A percentile compares a stretch with the other conserved stretches of the same genome.
Evolutionary conservation across 306 rosid species (phyloP).

Genomic region (Betula pendula): DNA sequence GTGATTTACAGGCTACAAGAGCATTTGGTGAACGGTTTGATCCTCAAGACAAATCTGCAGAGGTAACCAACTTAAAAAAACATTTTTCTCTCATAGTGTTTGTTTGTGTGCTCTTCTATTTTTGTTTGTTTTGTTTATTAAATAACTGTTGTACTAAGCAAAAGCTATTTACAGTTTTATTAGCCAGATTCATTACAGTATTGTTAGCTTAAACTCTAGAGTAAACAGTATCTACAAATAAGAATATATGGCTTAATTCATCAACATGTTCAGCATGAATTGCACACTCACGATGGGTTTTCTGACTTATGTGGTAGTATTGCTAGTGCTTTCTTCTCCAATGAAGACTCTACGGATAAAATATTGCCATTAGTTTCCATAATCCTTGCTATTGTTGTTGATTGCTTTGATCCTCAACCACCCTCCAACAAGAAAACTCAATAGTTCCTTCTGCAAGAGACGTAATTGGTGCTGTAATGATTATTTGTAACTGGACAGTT

Average conservation of each 20-base stretch:
- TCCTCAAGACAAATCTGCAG: slow-evolving; percentile 60
- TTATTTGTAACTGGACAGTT: not conserved
- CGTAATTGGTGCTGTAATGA: not conserved
- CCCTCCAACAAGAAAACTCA: not conserved
- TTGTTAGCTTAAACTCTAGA: not conserved
- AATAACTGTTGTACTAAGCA: not conserved
- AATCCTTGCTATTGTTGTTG: not conserved
- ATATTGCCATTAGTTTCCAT: not conserved
- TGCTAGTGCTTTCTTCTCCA: not conserved
- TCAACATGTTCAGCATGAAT: not conserved
- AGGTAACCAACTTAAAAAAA: slow-evolving; percentile 56
- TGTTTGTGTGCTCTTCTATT: slow-evolving; percentile 7
- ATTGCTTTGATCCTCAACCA: not conserved
- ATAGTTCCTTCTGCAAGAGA: not conserved
- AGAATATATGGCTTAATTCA: not conserved
- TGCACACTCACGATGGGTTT: not conserved
- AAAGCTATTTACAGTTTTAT: not conserved
- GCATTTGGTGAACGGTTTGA: slow-evolving; percentile 52
- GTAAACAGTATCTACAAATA: not conserved
- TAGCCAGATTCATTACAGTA: not conserved
- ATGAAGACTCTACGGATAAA: not conserved
- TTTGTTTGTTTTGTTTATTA: too few species aligned
- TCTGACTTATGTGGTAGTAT: not conserved
- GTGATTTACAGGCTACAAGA: slow-evolving; percentile 56
- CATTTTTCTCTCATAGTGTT: too few species aligned